Base-by-base conservation (phyloP, 169 alveolate species). In the Plasmodium gallinaceum region DNA sequence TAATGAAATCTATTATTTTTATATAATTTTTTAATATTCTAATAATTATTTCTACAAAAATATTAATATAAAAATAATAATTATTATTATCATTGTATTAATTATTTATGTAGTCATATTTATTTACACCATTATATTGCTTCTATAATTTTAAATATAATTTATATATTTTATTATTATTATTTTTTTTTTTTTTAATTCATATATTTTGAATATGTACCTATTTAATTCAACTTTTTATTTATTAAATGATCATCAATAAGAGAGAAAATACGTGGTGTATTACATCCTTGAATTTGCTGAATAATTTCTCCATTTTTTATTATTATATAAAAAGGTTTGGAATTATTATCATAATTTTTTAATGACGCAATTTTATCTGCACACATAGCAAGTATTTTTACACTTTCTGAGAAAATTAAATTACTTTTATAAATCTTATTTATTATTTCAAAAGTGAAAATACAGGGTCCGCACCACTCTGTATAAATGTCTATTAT, bases 391-490 rank as follows among this genome's bases (percentile, higher is more conserved):
- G 92, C 32, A 70, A 86, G 61, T 86, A 86, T 61, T 62, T 61
- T 86, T 57, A 86, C 92, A 52, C 60, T 52, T 39, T 86, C 88
- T 3, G 76, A 70, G 62, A 86, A 86, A 54, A 65, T 7, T 58
- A 22, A 71, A 71, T 86, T 70, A 26, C 54, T 52, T 43, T 86
- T 86, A 74, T 86, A 86, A 42, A 86, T 86, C 46, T 69, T 86
- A 37, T 86, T 86, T 43, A 86, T 71, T 48, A 86, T 86, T 86
- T 86, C 92, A 60, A 86, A 86, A 12, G 87, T 86, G 45, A 86
- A 61, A 62, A 86, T 37, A 46, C 92, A 86, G 57, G 92, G 87
- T 12, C 92, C 92, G 52, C 92, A 86, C 92, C 92, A 86, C 39
- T 72, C 37, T 1, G 92, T 86, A 48, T 86, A 86, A 42, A 86